Base-by-base conservation (phyloP, 2,329 filamentous ascomycete genomes). In the Akanthomyces dipterigenus region DNA sequence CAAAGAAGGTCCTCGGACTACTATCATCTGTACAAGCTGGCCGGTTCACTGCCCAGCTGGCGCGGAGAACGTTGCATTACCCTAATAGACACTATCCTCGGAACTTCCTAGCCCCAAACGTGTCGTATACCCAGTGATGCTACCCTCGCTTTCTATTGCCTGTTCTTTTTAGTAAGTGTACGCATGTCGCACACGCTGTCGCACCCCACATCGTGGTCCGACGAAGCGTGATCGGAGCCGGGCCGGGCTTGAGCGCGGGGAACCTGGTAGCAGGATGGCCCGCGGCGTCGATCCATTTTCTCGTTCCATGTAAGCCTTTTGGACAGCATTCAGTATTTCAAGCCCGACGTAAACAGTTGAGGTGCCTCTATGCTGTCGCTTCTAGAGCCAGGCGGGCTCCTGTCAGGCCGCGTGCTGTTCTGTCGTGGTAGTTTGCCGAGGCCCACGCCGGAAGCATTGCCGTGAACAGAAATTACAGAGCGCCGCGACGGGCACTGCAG, bases 211-310 rank as follows among this genome's bases (percentile, higher is more conserved):
- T 5, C 45, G 31, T 20, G n/a, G 14, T 14, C 26, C 43, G 28
- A 20, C 38, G 16, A 43, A 60, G 53, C 56, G 48, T 60, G 48
- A 60, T 60, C 56, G 56, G 56, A 45, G 56, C 46, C 48, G 36
- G 56, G 14, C 38, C 48, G 46, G 56, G 36, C 43, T 34, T 38
- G 24, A 18, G 40, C 20, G 56, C 46, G 56, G 56, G 56, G 56
- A 60, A 60, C 56, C 48, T 26, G 48, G 48, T 49, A 38, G 7
- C 56, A 45, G 8, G 18, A 3, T 24, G 26, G n/a, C 28, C n/a
- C 11, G 18, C 14, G 51, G 49, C 49, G 20, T 48, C 28, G 24
- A 18, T 48, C 5, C 45, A 12, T 22, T 34, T 53, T 16, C 20
- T 38, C 48, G 14, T 50, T n/a, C 14, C 28, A 9, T 18, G 14